A percentile compares a stretch with the other conserved stretches of the same genome.
phyloP scores from a whole-genome alignment of 192 early-diverging fungal species.

The Dissophora globulifera region DNA sequence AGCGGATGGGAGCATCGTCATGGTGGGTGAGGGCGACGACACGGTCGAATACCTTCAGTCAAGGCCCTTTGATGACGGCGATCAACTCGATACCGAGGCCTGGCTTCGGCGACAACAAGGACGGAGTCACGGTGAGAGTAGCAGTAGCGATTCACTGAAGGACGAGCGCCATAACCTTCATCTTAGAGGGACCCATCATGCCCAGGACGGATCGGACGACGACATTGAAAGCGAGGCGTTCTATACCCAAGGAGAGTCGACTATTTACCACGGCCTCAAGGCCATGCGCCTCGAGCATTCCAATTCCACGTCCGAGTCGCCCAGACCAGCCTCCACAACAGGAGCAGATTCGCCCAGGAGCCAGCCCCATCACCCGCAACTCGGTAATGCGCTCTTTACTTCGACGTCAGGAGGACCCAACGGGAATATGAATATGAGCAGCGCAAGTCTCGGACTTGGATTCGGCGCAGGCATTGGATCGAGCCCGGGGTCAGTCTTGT shows the following conservation, averaged over 20 bases:
- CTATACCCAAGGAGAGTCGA: slow-evolving; percentile 53
- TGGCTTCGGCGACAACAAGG: slow-evolving; percentile 21
- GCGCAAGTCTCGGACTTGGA: slow-evolving; percentile 19
- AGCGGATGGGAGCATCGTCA: slow-evolving; percentile 32
- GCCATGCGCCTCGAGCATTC: slow-evolving; percentile 24
- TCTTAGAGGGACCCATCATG: neutral
- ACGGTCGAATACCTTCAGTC: slow-evolving; percentile 35
- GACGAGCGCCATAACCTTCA: neutral
- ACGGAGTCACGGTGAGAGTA: neutral
- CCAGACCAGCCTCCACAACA: slow-evolving; percentile 1
- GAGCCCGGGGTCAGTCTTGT: slow-evolving; percentile 31
- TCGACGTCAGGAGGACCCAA: slow-evolving; percentile 11
- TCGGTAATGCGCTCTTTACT: neutral
- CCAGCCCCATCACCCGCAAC: slow-evolving; percentile 1
- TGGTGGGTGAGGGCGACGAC: slow-evolving; percentile 52
- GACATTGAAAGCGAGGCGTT: slow-evolving; percentile 53
- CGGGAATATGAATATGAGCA: slow-evolving; percentile 8
- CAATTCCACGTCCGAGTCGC: neutral
- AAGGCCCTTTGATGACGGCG: slow-evolving; percentile 11
- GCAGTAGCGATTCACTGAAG: slow-evolving; percentile 20
- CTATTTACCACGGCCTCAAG: slow-evolving; percentile 45
- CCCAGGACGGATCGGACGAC: slow-evolving; percentile 30
- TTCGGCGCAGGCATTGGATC: slow-evolving; percentile 28
- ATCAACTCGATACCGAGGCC: slow-evolving; percentile 21
- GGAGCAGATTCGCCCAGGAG: slow-evolving; percentile 13